Conservation (phyloP, 169 alveolate genomes). For the Plasmodium knowlesi region DNA sequence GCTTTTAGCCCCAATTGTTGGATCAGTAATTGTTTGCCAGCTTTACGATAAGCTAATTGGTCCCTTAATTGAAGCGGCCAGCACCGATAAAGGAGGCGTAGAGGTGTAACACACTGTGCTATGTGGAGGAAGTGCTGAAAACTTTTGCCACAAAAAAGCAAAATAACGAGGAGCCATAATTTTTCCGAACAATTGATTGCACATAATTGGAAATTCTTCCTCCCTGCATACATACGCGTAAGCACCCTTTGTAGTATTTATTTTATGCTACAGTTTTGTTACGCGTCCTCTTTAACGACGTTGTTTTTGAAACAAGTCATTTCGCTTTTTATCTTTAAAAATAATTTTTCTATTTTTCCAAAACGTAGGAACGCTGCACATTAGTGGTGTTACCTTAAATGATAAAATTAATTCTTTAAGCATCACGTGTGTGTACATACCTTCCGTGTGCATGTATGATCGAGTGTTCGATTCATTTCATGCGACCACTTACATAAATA, state of each 20-base stretch:
- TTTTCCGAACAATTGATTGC: neutral
- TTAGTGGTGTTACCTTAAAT: neutral
- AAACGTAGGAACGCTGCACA: neutral
- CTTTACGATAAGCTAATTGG: constrained; percentile 28
- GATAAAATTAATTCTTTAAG: neutral
- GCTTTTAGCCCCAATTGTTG: constrained; percentile 66
- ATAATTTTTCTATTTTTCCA: neutral
- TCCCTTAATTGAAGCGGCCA: constrained; percentile 21
- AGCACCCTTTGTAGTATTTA: neutral
- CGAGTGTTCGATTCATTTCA: neutral
- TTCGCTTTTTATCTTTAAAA: neutral
- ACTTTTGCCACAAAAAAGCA: neutral
- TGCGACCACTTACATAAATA: neutral
- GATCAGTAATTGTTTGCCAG: constrained; percentile 32
- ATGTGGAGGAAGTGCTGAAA: neutral
- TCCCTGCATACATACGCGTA: neutral
- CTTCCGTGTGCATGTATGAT: neutral
- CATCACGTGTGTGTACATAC: neutral
- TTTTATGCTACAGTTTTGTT: neutral
- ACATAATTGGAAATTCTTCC: neutral
- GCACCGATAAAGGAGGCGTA: constrained; percentile 17
- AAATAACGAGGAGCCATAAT: neutral
- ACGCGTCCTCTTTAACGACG: neutral
- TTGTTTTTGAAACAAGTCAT: neutral
- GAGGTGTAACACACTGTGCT: constrained; percentile 17